These are phyloP conservation scores for Epithemia pelagica DNA, from an alignment of 108 stramenopile genomes.

Conservation along the genomic window DNA sequence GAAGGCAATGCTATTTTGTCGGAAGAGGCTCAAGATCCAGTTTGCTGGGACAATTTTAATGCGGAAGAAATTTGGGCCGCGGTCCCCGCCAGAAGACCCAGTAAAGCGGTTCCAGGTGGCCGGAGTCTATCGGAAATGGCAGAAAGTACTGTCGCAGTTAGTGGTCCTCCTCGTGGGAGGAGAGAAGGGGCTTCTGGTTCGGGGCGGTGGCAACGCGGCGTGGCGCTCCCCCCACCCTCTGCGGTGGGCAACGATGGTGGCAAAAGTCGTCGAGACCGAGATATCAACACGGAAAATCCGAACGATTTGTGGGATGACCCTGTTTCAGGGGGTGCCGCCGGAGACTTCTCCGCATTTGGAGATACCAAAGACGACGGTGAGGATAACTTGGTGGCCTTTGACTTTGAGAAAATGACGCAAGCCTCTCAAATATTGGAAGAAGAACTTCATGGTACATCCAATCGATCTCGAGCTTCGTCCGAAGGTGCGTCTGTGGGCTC, in stretches of 20 bases:
- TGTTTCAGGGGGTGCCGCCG: slow-evolving; percentile 47
- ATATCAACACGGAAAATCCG: slow-evolving; percentile 52
- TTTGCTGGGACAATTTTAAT: slow-evolving; percentile 83
- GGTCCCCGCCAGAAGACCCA: slow-evolving; percentile 20
- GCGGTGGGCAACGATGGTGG: slow-evolving; percentile 12
- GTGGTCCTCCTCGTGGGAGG: slow-evolving; percentile 12
- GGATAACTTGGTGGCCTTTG: slow-evolving; percentile 35
- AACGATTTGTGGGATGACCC: slow-evolving; percentile 88
- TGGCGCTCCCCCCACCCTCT: slow-evolving; percentile 58
- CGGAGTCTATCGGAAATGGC: slow-evolving; percentile 5
- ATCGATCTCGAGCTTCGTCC: neutral
- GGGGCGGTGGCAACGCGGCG: slow-evolving; percentile 73
- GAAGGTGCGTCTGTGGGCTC: slow-evolving; percentile 6
- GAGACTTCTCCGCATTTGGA: slow-evolving; percentile 82
- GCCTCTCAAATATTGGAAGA: slow-evolving; percentile 57
- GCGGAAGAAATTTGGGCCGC: slow-evolving; percentile 63
- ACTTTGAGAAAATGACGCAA: slow-evolving; percentile 73
- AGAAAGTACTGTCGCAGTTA: neutral
- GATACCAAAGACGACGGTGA: slow-evolving; percentile 46
- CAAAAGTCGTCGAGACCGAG: slow-evolving; percentile 18
- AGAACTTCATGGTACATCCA: slow-evolving; percentile 50
- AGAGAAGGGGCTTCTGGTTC: slow-evolving; percentile 8
- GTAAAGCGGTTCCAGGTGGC: neutral
- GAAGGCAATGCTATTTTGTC: slow-evolving; percentile 54
- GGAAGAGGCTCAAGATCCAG: slow-evolving; percentile 61